These are phyloP conservation scores for Arxiozyma heterogenica DNA, from an alignment of 1,139 yeast species.

Conservation along the genomic window DNA sequence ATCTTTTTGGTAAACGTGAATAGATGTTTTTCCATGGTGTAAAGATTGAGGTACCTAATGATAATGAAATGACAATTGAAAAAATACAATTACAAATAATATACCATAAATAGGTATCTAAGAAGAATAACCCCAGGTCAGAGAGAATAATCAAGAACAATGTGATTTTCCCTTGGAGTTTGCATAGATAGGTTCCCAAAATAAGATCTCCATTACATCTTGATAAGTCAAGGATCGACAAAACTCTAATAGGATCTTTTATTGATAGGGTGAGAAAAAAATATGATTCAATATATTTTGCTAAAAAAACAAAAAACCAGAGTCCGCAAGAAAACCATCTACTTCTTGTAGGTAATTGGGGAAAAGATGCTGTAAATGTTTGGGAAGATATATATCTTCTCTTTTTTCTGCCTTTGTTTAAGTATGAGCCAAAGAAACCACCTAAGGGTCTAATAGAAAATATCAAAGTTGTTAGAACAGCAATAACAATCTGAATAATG, in stretches of 20 bases:
- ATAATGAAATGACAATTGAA: conserved; percentile 60
- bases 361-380: conserved; percentile 49
- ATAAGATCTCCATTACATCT: conserved; percentile 54
- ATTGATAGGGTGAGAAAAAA: conserved; percentile 69
- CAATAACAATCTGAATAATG: conserved; percentile 49
- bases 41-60: conserved; percentile 67
- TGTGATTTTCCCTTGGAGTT: conserved; percentile 49
- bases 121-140: conserved; percentile 64
- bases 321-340: conserved; percentile 49
- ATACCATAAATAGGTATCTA: conserved; percentile 87
- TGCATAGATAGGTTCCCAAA: conserved; percentile 47
- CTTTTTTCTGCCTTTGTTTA: conserved; percentile 29
- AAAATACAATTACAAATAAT: conserved; percentile 70
- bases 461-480: conserved; percentile 51
- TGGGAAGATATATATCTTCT: conserved; percentile 36
- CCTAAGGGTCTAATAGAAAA: conserved; percentile 56
- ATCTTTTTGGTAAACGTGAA: conserved; percentile 64
- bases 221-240: conserved; percentile 48
- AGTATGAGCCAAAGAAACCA: conserved; percentile 38
- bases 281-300: conserved; percentile 74
- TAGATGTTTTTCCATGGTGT: conserved; percentile 84
- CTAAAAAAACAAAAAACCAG: conserved; percentile 61
- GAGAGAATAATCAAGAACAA: conserved; percentile 50
- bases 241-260: conserved; percentile 67
- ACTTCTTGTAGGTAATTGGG: conserved; percentile 43